Evolutionary conservation across 345 rosid species (phyloP).

Genomic region (Odontarrhena argentea): DNA sequence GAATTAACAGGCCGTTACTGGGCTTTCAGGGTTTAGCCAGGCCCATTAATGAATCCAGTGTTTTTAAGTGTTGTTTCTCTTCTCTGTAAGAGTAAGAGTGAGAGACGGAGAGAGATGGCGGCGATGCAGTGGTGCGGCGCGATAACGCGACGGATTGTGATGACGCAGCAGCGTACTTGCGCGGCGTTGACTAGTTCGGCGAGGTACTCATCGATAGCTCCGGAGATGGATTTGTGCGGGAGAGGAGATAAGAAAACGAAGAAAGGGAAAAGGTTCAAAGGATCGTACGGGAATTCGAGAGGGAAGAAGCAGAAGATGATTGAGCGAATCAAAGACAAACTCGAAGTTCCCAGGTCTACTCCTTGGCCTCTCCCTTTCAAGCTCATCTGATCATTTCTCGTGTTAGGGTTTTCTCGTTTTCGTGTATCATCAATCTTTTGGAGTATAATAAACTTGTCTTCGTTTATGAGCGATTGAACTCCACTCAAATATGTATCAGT

Average conservation of each 20-base stretch:
- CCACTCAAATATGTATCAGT: not conserved
- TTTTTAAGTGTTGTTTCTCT: not conserved
- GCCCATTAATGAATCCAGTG: not conserved
- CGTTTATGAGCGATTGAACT: not conserved
- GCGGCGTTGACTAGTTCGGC: slow-evolving; percentile 6
- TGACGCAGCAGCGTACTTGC: slow-evolving; percentile 45
- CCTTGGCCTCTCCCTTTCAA: slow-evolving; percentile 99
- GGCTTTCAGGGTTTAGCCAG: not conserved
- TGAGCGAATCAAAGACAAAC: slow-evolving; percentile 83
- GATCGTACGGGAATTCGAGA: slow-evolving; percentile 83
- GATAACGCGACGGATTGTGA: slow-evolving; percentile 56
- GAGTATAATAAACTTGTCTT: slow-evolving; percentile 16
- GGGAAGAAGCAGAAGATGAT: slow-evolving; percentile 93
- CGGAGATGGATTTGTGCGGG: slow-evolving; percentile 65
- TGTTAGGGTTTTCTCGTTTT: slow-evolving; percentile 7
- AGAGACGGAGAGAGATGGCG: slow-evolving; percentile 44
- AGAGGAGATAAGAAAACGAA: slow-evolving; percentile 92
- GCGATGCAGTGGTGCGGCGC: slow-evolving; percentile 68
- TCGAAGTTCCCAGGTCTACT: slow-evolving; percentile 94
- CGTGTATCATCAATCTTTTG: slow-evolving; percentile 1
- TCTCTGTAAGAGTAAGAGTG: not conserved
- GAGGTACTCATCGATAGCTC: slow-evolving; percentile 20
- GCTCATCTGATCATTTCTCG: slow-evolving; percentile 57
- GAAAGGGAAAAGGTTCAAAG: slow-evolving; percentile 90
- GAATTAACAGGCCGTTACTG: slow-evolving; percentile 16